Percentiles rank a stretch among this genome's conserved stretches.
These are phyloP conservation scores for cucumber (Cucumis sativus) DNA, from an alignment of 306 rosid genomes.

Conservation along the genomic window DNA sequence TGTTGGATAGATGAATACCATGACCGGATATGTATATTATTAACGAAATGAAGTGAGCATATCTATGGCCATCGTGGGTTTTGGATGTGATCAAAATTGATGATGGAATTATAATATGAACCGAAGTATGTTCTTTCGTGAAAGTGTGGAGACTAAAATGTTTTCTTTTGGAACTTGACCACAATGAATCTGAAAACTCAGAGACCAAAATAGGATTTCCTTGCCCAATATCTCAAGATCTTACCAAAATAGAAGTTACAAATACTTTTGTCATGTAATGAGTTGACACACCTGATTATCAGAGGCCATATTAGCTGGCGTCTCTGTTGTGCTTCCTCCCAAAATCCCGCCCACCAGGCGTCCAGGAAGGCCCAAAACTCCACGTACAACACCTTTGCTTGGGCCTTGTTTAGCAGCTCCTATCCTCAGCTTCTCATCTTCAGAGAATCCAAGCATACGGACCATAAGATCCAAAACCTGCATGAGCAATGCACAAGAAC, in stretches of 20 bases:
- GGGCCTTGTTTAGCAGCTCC: slow-evolving; percentile 77
- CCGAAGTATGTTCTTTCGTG: not conserved
- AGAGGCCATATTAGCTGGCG: slow-evolving; percentile 34
- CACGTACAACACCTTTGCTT: slow-evolving; percentile 93
- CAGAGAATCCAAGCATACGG: slow-evolving; percentile 90
- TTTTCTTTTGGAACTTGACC: not conserved
- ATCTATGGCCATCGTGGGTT: too few species aligned
- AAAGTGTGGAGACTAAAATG: not conserved
- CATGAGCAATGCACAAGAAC: slow-evolving; percentile 9
- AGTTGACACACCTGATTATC: slow-evolving; percentile 42
- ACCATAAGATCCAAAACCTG: slow-evolving; percentile 97
- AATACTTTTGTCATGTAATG: not conserved
- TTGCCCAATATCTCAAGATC: not conserved
- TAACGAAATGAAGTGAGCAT: not conserved
- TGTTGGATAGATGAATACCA: not conserved
- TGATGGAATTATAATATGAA: not conserved
- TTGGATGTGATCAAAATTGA: not conserved
- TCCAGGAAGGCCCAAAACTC: slow-evolving; percentile 86
- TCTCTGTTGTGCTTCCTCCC: slow-evolving; percentile 58
- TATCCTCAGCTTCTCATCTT: slow-evolving; percentile 86
- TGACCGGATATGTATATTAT: not conserved
- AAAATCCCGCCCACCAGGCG: slow-evolving; percentile 91
- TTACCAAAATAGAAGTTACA: not conserved
- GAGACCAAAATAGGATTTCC: not conserved
- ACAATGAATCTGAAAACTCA: not conserved